Conservation (phyloP, 768 basidiomycete species). For the Trametes coccinea region DNA sequence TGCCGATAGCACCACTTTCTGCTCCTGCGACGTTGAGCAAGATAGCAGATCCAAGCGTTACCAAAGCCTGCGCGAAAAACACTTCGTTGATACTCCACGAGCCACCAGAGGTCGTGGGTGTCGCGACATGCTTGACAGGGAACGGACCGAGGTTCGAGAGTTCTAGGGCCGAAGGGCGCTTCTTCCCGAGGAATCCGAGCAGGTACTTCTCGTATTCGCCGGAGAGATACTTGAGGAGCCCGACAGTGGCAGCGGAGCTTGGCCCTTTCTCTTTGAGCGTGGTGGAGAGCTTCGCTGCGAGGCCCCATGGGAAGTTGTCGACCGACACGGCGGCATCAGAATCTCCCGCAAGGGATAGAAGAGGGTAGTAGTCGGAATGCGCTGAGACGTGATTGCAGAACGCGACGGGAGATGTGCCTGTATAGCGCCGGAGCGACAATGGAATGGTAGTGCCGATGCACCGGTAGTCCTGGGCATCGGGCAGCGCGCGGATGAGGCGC, state of each 20-base stretch:
- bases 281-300: constrained; percentile 32
- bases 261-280: constrained; percentile 28
- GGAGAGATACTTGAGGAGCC: constrained; percentile 37
- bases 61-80: constrained; percentile 19
- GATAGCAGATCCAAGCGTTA: constrained; percentile 19
- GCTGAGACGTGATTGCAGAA: constrained; percentile 40
- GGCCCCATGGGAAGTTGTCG: constrained; percentile 31
- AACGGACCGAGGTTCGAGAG: constrained; percentile 43
- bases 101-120: background rate
- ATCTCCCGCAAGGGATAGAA: constrained; percentile 16
- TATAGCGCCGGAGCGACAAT: constrained; percentile 37
- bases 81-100: constrained; percentile 24
- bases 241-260: constrained; percentile 30
- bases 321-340: background rate
- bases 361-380: constrained; percentile 24
- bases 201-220: constrained; percentile 36
- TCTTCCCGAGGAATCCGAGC: constrained; percentile 33
- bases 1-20: constrained; percentile 21
- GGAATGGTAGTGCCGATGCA: constrained; percentile 28
- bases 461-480: constrained; percentile 6
- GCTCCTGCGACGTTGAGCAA: constrained; percentile 26
- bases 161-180: constrained; percentile 37
- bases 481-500: constrained; percentile 25
- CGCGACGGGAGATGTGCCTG: constrained; percentile 29
- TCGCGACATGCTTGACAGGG: constrained; percentile 2